Evolutionary conservation across 2,329 filamentous ascomycete genomes (phyloP), one percentile per base, ranked within the genome.

Genomic region (Diaporthe caulivora): DNA sequence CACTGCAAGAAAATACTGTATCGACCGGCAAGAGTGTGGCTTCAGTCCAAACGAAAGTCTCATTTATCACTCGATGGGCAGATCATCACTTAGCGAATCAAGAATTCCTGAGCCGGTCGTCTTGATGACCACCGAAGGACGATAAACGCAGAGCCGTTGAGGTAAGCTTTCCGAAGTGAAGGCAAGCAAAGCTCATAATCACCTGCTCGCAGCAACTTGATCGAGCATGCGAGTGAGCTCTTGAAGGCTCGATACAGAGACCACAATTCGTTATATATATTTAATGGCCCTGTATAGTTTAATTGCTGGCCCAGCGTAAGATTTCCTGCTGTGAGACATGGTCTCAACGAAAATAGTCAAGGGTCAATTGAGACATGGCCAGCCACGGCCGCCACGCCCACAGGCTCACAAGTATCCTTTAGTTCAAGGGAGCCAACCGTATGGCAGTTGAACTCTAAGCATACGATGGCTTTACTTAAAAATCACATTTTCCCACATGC

Each of bases 311-410:
- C 31, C n/a, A 40, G 62, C 11, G n/a, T 40, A 26, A 9, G 7
- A 1, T 21, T 21, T 67, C 31, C 62, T 31, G 47, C 10, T 29
- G 34, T 67, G 31, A 67, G 62, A 67, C 62, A 67, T 26, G 47
- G 47, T 67, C 62, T 67, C n/a, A 67, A 26, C n/a, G 47, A 67
- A 26, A 53, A 53, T 40, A 53, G 62, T 34, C 29, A 40, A 53
- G 62, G 62, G 62, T 65, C 29, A 21, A 4, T 13, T 67, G 62
- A 67, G 62, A 67, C 62, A 67, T 26, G 4, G n/a, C 44, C 44
- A 37, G 44, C 62, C 44, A 51, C 62, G 21, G 18, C 42, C 42
- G 44, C 60, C 60, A 51, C 24, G 7, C 47, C 31, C 57, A 64
- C 10, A n/a, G 47, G 29, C 47, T 47, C 57, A 64, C 10, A n/a